Base-by-base conservation (phyloP, 164 flowering plant genomes). In the Cinnamomum chago region DNA sequence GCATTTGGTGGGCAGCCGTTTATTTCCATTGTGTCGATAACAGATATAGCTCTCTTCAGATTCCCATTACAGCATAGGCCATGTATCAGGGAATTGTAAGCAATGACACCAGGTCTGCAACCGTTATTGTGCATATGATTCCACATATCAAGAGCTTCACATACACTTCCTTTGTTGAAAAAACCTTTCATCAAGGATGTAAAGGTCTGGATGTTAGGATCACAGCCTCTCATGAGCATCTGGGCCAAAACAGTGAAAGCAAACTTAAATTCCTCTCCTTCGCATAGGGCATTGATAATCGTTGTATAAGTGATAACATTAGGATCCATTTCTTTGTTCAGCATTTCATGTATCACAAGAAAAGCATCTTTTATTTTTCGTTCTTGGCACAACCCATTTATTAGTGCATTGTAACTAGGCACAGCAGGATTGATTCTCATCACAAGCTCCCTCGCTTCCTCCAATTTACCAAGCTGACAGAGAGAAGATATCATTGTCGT, bases 241-340 rank as follows among this genome's bases (percentile, higher is more conserved):
- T 79, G 83, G 18, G 86, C 90, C 72, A 91, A 77, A 74, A 86
- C 67, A 12, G 84, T 90, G 74, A 88, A 78, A 75, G 92, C 75
- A 75, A 80, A 55, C 33, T 79, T 82, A 64, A 90, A 64, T 55
- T 85, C 75, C 71, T 88, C 91, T 30, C 51, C 58, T 70, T 78
- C 87, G 73, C 82, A 86, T n/a, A 91, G 83, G 67, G 84, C 77
- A 76, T 83, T 85, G 13, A 93, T 78, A 50, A 90, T 74, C 12
- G 92, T 84, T 1, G 97, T 84, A 76, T 87, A 91, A 0, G 97
- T 87, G 62, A 90, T 78, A 3, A 89, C 92, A 85, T 92, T 88
- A 60, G 97, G 98, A 22, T 52, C 50, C 25, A 86, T 51, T 28
- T 90, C 90, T 64, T 75, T 77, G 2, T 75, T 82, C 64, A 71